These are phyloP conservation scores for Xylariaceae sp. DNA, from an alignment of 2,329 filamentous ascomycete genomes.

Conservation along the genomic window DNA sequence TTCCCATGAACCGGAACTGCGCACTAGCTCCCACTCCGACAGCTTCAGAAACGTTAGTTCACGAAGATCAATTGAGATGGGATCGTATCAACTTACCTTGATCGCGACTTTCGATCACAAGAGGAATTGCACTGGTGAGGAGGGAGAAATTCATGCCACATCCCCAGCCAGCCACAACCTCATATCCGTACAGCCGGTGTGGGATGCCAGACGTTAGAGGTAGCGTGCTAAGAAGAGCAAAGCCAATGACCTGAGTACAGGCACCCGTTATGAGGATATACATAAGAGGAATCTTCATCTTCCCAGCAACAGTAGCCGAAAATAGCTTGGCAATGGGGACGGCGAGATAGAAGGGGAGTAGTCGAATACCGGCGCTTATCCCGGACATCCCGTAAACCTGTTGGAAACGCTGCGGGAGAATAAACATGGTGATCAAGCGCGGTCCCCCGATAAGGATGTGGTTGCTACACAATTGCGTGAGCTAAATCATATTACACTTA, in stretches of 20 bases:
- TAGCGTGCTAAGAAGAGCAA: conserved; percentile 1
- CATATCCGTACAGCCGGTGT: conserved; percentile 3
- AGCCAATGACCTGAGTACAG: conserved; percentile 1
- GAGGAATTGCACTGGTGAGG: background rate
- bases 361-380: background rate
- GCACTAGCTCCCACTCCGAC: conserved; percentile 1
- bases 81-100: background rate
- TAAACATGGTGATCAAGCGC: background rate
- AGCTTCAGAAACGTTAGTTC: conserved; percentile 1
- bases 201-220: background rate
- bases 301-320: background rate
- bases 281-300: background rate
- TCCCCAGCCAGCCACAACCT: conserved; percentile 2
- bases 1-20: conserved; percentile 4
- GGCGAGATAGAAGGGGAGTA: conserved; percentile 1
- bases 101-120: background rate
- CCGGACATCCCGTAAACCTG: background rate
- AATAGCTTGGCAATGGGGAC: background rate
- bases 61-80: background rate
- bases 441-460: background rate
- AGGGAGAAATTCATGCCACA: conserved; percentile 2
- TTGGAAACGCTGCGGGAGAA: background rate
- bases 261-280: background rate
- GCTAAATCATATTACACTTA: too few relatives aligned
- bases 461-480: background rate